A percentile compares a stretch with the other conserved stretches of the same genome.
Conservation (phyloP, 805 yeast species). For the Kodamaea leandrae region DNA sequence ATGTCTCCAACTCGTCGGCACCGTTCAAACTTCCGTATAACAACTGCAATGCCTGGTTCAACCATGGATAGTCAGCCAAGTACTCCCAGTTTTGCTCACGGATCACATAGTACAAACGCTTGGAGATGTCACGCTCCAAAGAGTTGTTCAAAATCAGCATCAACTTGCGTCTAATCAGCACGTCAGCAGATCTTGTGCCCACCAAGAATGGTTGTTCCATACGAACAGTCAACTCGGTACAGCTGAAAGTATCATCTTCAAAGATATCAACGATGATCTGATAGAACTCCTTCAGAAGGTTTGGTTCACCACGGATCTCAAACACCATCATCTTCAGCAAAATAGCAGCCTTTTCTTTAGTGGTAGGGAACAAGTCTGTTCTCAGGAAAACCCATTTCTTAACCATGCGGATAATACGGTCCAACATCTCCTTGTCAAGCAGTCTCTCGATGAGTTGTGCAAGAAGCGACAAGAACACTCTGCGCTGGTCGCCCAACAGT, state of each 20-base stretch:
- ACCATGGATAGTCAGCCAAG: constrained; percentile 90
- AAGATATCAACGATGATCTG: constrained; percentile 85
- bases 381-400: constrained; percentile 87
- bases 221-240: constrained; percentile 87
- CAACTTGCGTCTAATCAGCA: constrained; percentile 66
- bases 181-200: constrained; percentile 84
- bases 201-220: constrained; percentile 96
- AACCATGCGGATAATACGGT: constrained; percentile 72
- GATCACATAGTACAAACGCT: constrained; percentile 81
- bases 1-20: constrained; percentile 41
- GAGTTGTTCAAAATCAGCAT: constrained; percentile 78
- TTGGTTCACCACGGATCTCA: constrained; percentile 82
- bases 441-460: constrained; percentile 92
- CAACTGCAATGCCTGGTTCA: constrained; percentile 87
- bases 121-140: constrained; percentile 71
- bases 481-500: constrained; percentile 87
- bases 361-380: constrained; percentile 84
- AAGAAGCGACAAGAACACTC: constrained; percentile 78
- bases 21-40: constrained; percentile 73
- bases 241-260: constrained; percentile 69
- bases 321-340: constrained; percentile 90
- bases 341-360: constrained; percentile 93
- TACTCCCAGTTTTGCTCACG: constrained; percentile 97
- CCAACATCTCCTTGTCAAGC: constrained; percentile 68
- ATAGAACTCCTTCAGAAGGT: constrained; percentile 74